Conservation (phyloP, 306 rosid genomes). For the Quillaja saponaria region DNA sequence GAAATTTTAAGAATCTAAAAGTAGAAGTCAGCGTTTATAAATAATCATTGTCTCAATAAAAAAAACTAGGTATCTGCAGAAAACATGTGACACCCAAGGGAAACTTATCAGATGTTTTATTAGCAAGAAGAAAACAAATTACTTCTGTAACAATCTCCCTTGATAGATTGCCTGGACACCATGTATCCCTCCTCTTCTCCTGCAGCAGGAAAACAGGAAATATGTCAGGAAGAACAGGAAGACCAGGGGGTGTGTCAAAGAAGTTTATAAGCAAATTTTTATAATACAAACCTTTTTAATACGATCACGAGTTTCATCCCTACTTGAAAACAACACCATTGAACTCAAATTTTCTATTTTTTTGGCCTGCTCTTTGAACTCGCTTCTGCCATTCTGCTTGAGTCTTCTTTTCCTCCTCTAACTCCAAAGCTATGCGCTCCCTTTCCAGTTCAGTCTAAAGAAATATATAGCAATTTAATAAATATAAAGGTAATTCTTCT, state of each 20-base stretch:
- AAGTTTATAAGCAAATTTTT: neutral
- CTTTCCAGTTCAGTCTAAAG: conserved; percentile 84
- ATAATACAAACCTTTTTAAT: conserved; percentile 56
- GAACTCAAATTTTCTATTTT: conserved; percentile 88
- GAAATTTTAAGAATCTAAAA: too few relatives aligned
- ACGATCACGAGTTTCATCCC: conserved; percentile 70
- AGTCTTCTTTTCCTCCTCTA: conserved; percentile 89
- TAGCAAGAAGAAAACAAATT: conserved; percentile 31
- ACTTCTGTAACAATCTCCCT: conserved; percentile 58
- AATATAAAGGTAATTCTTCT: conserved; percentile 22
- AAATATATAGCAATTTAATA: conserved; percentile 28
- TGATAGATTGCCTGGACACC: conserved; percentile 79
- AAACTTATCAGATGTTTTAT: conserved; percentile 15
- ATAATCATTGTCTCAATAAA: too few relatives aligned
- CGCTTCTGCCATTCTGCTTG: conserved; percentile 92
- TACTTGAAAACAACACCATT: conserved; percentile 83
- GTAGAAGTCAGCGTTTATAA: too few relatives aligned
- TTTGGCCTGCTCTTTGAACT: conserved; percentile 83
- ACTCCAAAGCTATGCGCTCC: conserved; percentile 93
- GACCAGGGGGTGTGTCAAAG: conserved; percentile 11
- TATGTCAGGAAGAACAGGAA: conserved; percentile 11
- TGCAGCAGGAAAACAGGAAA: conserved; percentile 47
- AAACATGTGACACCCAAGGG: conserved; percentile 6
- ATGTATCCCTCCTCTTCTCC: conserved; percentile 92
- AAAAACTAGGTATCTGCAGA: too few relatives aligned